Evolutionary conservation across 2,329 filamentous ascomycete genomes (phyloP).

Genomic region (Zopfia rhizophila): DNA sequence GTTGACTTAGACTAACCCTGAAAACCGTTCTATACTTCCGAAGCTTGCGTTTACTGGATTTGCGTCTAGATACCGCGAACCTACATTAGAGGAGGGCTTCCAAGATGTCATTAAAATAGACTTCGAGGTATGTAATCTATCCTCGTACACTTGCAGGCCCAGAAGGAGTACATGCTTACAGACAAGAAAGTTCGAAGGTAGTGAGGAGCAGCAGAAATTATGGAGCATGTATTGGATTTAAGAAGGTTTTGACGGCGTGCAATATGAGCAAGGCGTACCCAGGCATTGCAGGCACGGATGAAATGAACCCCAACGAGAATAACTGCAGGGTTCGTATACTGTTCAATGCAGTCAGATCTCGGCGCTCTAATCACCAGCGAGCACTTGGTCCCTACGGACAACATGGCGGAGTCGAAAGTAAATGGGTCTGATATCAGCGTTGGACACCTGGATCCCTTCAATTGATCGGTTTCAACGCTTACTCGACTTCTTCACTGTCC

Average conservation of each 20-base stretch:
- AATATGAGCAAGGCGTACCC: conserved; percentile 1
- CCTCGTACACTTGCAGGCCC: conserved; percentile 11
- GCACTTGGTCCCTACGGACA: too few relatives aligned
- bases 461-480: conserved; percentile 9
- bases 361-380: conserved; percentile 3
- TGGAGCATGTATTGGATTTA: conserved; percentile 85
- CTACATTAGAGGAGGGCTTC: conserved; percentile 81
- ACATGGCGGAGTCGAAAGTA: background rate
- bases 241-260: conserved; percentile 8
- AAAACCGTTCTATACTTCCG: conserved; percentile 78
- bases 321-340: background rate
- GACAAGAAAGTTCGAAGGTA: conserved; percentile 70
- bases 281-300: background rate
- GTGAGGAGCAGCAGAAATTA: conserved; percentile 71
- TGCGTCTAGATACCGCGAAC: conserved; percentile 76
- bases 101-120: conserved; percentile 78
- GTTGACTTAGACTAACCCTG: conserved; percentile 77
- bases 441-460: conserved; percentile 22
- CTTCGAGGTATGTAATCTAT: conserved; percentile 68
- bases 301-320: conserved; percentile 13
- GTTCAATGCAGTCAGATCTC: background rate
- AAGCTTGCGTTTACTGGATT: conserved; percentile 84
- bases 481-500: conserved; percentile 10
- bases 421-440: conserved; percentile 5
- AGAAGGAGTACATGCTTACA: conserved; percentile 32